These are phyloP conservation scores for Speleostelium caveatum DNA, from an alignment of 78 protist species.

Conservation along the genomic window DNA sequence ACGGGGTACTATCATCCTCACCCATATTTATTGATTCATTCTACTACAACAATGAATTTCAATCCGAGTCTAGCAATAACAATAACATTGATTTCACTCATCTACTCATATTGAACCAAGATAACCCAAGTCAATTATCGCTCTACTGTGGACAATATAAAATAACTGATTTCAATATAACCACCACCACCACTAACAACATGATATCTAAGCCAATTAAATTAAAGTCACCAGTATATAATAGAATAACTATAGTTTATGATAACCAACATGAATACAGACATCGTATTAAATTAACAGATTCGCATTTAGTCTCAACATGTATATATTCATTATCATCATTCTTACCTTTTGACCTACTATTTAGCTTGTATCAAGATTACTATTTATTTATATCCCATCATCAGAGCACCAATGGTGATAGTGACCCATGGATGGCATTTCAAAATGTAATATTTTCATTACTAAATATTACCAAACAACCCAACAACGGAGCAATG, in stretches of 20 bases:
- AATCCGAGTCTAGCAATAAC: background rate
- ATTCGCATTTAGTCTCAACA: slow-evolving; percentile 16
- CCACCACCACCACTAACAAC: background rate
- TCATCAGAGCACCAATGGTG: background rate
- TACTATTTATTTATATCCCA: background rate
- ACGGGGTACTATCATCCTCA: background rate
- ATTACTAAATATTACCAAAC: slow-evolving; percentile 1
- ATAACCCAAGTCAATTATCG: background rate
- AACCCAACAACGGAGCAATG: too few relatives aligned
- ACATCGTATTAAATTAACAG: background rate
- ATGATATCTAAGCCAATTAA: background rate
- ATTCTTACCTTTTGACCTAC: slow-evolving; percentile 1
- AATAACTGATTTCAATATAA: slow-evolving; percentile 1
- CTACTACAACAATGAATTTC: slow-evolving; percentile 5
- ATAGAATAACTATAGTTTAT: slow-evolving; percentile 17
- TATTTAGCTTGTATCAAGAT: slow-evolving; percentile 3
- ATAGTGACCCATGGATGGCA: background rate
- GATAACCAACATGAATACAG: slow-evolving; percentile 9
- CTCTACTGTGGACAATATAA: slow-evolving; percentile 25
- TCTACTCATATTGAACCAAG: background rate
- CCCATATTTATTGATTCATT: slow-evolving; percentile 30
- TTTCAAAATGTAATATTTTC: slow-evolving; percentile 22
- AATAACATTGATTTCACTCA: background rate
- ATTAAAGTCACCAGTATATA: slow-evolving; percentile 7
- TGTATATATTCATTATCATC: slow-evolving; percentile 17